Percentiles rank a stretch among this genome's conserved stretches.
Evolutionary conservation across 108 stramenopile species (phyloP).

Genomic region (Cylindrotheca closterium): DNA sequence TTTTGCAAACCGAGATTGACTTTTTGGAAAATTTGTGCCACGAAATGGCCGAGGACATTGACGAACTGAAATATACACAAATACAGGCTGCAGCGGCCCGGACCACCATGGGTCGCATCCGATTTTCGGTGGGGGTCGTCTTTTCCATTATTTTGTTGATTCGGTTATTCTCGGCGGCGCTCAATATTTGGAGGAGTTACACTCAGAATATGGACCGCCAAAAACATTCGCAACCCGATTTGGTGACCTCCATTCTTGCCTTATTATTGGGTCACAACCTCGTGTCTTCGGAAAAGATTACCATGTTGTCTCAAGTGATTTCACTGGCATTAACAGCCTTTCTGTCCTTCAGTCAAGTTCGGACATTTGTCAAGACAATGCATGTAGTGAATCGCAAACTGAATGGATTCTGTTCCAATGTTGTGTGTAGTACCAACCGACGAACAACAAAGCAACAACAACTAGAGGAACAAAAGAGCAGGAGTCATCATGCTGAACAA

Average conservation of each 20-base stretch:
- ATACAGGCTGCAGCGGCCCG: constrained; percentile 51
- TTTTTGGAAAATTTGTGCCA: constrained; percentile 59
- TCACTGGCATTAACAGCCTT: constrained; percentile 65
- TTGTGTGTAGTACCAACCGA: no score
- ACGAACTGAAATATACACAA: constrained; percentile 67
- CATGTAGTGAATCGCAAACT: constrained; percentile 49
- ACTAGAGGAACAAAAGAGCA: not conserved
- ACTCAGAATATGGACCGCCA: constrained; percentile 1
- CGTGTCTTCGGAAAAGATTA: constrained; percentile 53
- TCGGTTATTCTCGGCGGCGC: constrained; percentile 46
- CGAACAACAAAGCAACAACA: not conserved
- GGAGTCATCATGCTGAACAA: no score
- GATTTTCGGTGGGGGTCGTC: constrained; percentile 47
- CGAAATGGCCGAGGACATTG: constrained; percentile 68
- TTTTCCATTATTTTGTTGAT: constrained; percentile 68
- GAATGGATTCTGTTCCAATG: constrained; percentile 19
- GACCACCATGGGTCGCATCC: constrained; percentile 48
- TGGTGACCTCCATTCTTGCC: constrained; percentile 52
- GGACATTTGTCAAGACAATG: constrained; percentile 60
- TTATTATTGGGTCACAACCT: constrained; percentile 69
- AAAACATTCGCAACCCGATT: constrained; percentile 31
- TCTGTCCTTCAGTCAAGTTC: constrained; percentile 63
- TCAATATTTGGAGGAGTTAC: constrained; percentile 27
- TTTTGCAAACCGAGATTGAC: constrained; percentile 48
- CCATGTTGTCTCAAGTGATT: constrained; percentile 53